Evolutionary conservation across 2,329 filamentous ascomycete genomes (phyloP).

Genomic region (Fusarium mangiferae): DNA sequence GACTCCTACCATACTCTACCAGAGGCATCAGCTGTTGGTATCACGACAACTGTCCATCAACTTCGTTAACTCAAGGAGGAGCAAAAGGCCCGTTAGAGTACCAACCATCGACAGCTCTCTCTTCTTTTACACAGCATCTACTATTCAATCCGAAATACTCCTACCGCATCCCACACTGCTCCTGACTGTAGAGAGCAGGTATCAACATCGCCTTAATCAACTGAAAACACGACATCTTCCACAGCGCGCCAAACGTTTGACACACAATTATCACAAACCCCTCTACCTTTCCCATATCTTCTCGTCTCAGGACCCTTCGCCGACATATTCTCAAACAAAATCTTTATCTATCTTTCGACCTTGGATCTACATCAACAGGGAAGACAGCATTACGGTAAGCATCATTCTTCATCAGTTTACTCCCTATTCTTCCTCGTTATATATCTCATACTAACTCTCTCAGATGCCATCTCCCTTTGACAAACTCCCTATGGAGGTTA

Average conservation of each 20-base stretch:
- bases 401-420: no score
- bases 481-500: background rate
- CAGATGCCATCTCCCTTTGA: background rate
- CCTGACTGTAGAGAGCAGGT: no score
- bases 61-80: fast-evolving
- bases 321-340: background rate
- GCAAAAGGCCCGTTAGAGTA: background rate
- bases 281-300: background rate
- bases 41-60: background rate
- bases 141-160: no score
- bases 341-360: background rate
- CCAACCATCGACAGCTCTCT: background rate
- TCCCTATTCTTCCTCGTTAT: background rate
- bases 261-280: background rate
- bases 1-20: no score
- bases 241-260: background rate
- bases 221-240: background rate
- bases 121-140: no score
- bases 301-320: no score
- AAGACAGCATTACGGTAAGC: background rate
- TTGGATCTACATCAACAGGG: background rate
- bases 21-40: background rate
- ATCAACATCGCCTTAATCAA: no score
- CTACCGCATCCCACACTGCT: no score
- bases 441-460: background rate